These are phyloP conservation scores for Annulohypoxylon bovei DNA, from an alignment of 495 filamentous ascomycete genomes.

Conservation along the genomic window DNA sequence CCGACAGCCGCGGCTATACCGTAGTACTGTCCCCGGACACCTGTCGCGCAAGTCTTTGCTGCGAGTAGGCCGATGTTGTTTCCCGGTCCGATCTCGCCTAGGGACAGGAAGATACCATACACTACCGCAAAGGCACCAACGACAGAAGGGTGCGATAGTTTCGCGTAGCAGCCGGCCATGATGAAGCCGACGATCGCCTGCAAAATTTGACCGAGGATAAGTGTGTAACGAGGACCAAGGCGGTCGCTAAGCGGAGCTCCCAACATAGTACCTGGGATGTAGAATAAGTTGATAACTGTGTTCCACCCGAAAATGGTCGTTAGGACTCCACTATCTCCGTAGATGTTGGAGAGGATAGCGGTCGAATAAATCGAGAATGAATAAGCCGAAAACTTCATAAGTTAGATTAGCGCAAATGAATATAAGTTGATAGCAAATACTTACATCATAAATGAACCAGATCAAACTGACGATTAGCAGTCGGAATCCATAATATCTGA, in stretches of 20 bases:
- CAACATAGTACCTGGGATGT: constrained; percentile 80
- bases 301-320: constrained; percentile 87
- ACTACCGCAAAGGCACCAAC: constrained; percentile 83
- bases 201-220: constrained; percentile 70
- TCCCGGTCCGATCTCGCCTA: constrained; percentile 88
- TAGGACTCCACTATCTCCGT: constrained; percentile 63
- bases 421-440: constrained; percentile 20
- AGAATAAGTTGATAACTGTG: constrained; percentile 84
- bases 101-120: constrained; percentile 78
- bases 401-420: constrained; percentile 14
- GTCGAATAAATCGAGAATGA: constrained; percentile 83
- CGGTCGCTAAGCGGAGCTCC: constrained; percentile 80
- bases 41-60: constrained; percentile 86
- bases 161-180: constrained; percentile 80
- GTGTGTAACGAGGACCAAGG: constrained; percentile 76
- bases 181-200: constrained; percentile 87
- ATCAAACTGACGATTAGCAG: constrained; percentile 77
- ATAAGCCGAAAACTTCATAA: constrained; percentile 72
- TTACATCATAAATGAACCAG: constrained; percentile 90
- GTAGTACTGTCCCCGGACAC: constrained; percentile 91
- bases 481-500: constrained; percentile 69
- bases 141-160: constrained; percentile 67
- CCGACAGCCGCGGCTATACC: constrained; percentile 85
- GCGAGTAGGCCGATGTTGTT: constrained; percentile 92
- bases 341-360: constrained; percentile 73